Base-by-base conservation (phyloP, 129 eudicot species). In the Pseudognaphalium luteoalbum region DNA sequence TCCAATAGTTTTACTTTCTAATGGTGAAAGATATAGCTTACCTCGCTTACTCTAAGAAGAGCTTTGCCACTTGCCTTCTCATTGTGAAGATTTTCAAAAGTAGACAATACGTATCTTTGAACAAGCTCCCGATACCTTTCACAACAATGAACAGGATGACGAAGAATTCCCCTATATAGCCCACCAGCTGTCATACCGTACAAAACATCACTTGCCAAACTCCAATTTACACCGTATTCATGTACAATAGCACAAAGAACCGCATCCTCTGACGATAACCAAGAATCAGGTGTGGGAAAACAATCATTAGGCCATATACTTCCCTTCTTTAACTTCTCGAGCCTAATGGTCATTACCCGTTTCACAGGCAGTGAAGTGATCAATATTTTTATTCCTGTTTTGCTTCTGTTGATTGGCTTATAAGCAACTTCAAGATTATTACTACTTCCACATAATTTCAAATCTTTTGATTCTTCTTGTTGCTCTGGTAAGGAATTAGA, bases 71-170 rank as follows among this genome's bases (percentile, higher is more conserved):
- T 74, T 57, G 88, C 73, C 80, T 91, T 95, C 22, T 95, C 99
- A 61, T 81, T 87, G 72, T 80, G 79, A 71, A 86, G 63, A 82
- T 80, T 80, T 34, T 91, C 99, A 0, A 69, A 81, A 51, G 75
- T 35, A 12, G 99, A 82, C 34, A 91, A 71, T 47, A 95, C 88
- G 67, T 87, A 72, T 85, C 85, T 87, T 67, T 91, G 97, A 29
- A 91, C 83, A 37, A 95, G 96, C 71, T 91, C 99, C 83, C 99
- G 85, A 76, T 89, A 89, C 85, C 99, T 87, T 86, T 95, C 99
- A 79, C 96, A 91, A 76, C 99, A 95, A 77, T 89, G 92, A 54
- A 83, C 86, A 25, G 97, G 99, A 80, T 95, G 99, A 51, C 97
- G 93, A 71, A 76, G 82, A 59, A 92, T 85, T 42, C 99, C 99